These are phyloP conservation scores for Dichomitus squalens DNA, from an alignment of 1,284 basidiomycete species.

Conservation along the genomic window DNA sequence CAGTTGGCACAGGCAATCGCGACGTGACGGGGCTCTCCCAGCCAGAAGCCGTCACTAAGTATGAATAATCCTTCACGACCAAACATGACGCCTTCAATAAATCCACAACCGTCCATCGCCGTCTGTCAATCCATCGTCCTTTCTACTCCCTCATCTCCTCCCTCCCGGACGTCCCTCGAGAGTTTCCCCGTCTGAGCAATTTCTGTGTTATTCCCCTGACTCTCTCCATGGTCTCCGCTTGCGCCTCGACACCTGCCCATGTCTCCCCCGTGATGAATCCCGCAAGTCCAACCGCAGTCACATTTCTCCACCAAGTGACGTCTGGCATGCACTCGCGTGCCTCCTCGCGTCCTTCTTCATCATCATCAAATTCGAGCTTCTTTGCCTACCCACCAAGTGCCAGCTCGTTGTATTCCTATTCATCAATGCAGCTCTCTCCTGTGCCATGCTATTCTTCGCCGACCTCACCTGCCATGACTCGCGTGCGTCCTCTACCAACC, in stretches of 20 bases:
- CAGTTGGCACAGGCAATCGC: background rate
- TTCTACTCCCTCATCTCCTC: background rate
- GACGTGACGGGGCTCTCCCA: slow-evolving; percentile 4
- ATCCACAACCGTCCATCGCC: slow-evolving; percentile 2
- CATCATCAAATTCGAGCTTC: slow-evolving; percentile 18
- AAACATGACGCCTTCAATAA: slow-evolving; percentile 3
- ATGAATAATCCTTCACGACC: background rate
- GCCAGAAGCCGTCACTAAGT: background rate
- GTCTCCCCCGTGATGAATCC: background rate
- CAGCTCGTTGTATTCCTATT: background rate
- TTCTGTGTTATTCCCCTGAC: no score
- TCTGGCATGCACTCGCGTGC: background rate
- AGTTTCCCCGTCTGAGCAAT: background rate
- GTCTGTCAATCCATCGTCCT: background rate
- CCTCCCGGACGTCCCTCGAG: background rate
- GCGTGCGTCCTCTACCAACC: slow-evolving; percentile 13
- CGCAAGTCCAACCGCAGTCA: slow-evolving; percentile 5
- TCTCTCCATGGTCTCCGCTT: slow-evolving; percentile 5
- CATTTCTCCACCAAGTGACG: slow-evolving; percentile 1
- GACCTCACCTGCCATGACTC: background rate
- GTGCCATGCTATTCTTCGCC: background rate
- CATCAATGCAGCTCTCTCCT: background rate
- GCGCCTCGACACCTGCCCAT: slow-evolving; percentile 1
- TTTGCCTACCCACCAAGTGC: slow-evolving; percentile 1
- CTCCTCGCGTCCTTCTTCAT: slow-evolving; percentile 18